Base-by-base conservation (phyloP, 306 rosid genomes). In the Lathyrus oleraceus region DNA sequence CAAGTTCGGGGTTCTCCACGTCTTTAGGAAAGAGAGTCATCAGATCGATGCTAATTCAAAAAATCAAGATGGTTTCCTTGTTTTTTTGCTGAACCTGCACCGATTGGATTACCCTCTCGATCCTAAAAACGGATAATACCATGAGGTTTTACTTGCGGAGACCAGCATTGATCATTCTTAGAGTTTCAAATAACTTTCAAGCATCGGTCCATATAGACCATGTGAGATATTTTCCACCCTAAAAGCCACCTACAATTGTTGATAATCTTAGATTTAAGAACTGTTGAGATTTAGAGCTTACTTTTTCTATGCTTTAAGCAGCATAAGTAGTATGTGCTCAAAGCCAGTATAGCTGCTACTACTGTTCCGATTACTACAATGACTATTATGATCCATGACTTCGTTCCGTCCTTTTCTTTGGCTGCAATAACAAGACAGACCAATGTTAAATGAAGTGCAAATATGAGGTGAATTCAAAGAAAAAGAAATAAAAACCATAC, bases 271-370 rank as follows among this genome's bases (percentile, higher is more conserved):
- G 3, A 5, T 30, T 59, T n/a, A 59, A 28, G 65, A 38, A 36
- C 67, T 39, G 15, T 8, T 62, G 6, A 38, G 17, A 62, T 5
- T 54, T 74, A 21, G 63, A 36, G 11, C 49, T 48, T 57, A 73
- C 85, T 61, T 13, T 57, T 81, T 40, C 17, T 64, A n/a, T 40
- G 2, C 40, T 71, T 81, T 23, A 77, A 77, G 61, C 58, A 57
- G 74, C 82, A 62, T 58, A 81, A 76, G 65, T 76, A 72, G 76
- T 68, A 64, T 62, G 25, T 40, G 70, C 65, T 56, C 32, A 62
- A 53, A 73, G 58, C 70, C 35, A 77, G 28, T 15, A 77, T n/a
- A 56, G 66, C 47, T 28, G 35, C 17, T 1, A 15, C 62, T 30
- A 47, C 56, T 4, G 6, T 51, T 61, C 52, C 81, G 15, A 23